phyloP scores from a whole-genome alignment of 2,329 filamentous ascomycete genomes.

The Trematosphaeria pertusa region DNA sequence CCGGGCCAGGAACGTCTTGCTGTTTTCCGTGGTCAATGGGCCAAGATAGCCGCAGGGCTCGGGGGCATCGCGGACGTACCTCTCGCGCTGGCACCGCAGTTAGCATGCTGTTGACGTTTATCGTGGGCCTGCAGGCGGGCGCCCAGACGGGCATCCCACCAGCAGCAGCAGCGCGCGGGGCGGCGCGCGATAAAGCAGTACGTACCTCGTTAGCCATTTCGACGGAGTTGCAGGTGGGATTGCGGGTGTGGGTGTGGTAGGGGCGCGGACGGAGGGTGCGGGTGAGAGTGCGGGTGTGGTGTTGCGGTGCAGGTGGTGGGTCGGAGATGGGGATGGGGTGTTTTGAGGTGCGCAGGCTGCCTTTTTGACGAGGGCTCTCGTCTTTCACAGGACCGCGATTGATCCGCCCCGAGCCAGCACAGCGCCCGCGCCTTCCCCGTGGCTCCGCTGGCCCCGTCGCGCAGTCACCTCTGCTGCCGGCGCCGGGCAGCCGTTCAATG shows the following conservation, averaged over 20 bases:
- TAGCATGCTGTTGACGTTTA: conserved; percentile 45
- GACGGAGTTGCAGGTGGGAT: conserved; percentile 34
- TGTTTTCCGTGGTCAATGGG: conserved; percentile 41
- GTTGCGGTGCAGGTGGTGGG: conserved; percentile 3
- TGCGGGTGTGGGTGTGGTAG: conserved; percentile 13
- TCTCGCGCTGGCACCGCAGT: conserved; percentile 55
- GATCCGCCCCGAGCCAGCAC: conserved; percentile 16
- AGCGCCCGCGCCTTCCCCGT: conserved; percentile 7
- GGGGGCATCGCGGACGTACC: conserved; percentile 48
- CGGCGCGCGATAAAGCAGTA: conserved; percentile 46
- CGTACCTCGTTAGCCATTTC: conserved; percentile 71
- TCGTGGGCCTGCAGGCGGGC: conserved; percentile 36
- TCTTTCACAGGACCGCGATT: conserved; percentile 13
- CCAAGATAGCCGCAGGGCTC: conserved; percentile 18
- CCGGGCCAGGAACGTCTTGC: conserved; percentile 98
- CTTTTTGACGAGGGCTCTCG: conserved; percentile 12
- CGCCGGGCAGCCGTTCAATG: too few species aligned
- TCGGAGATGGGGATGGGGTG: conserved; percentile 6
- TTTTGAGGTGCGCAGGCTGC: conserved; percentile 15
- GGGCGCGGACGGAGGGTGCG: conserved; percentile 17
- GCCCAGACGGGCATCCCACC: conserved; percentile 52
- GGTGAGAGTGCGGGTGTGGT: conserved; percentile 8
- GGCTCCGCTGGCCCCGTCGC: conserved; percentile 1
- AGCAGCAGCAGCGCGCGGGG: conserved; percentile 43
- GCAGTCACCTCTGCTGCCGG: not conserved